These are phyloP conservation scores for Solanum tacnaense DNA, from an alignment of 257 asterid species.

Conservation along the genomic window DNA sequence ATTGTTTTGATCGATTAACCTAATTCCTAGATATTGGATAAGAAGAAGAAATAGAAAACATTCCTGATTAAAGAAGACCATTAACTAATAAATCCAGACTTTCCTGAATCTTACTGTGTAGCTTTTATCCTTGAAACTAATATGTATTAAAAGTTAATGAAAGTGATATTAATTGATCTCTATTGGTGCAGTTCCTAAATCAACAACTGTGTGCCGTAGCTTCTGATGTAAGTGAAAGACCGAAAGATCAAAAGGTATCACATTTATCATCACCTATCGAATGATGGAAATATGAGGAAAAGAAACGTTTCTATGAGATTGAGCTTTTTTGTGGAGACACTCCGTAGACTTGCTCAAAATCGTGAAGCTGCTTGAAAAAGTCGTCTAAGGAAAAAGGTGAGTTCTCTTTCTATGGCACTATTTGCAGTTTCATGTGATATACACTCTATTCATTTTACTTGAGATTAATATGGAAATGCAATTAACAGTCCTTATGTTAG, in stretches of 20 bases:
- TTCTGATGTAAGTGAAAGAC: slow-evolving; percentile 92
- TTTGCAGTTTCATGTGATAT: background rate
- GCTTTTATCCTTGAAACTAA: background rate
- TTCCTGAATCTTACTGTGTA: background rate
- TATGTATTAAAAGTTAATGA: background rate
- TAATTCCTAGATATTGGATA: background rate
- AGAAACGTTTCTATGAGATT: slow-evolving; percentile 3
- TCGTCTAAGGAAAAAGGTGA: slow-evolving; percentile 73
- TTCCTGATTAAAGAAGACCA: background rate
- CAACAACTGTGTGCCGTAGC: slow-evolving; percentile 39
- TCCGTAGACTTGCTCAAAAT: slow-evolving; percentile 95
- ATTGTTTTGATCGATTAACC: background rate
- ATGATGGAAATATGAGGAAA: background rate
- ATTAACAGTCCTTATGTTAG: background rate
- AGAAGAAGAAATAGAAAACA: background rate
- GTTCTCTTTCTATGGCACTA: background rate
- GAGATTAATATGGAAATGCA: background rate
- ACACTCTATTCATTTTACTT: background rate
- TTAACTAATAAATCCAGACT: background rate
- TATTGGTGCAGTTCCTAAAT: slow-evolving; percentile 42
- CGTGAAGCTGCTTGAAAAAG: slow-evolving; percentile 99
- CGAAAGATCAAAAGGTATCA: slow-evolving; percentile 89
- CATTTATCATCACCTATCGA: background rate
- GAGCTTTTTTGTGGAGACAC: slow-evolving; percentile 27
- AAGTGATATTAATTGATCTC: background rate